These are phyloP conservation scores for Cicer pinnatifidum DNA, from an alignment of 306 rosid species.

Conservation along the genomic window DNA sequence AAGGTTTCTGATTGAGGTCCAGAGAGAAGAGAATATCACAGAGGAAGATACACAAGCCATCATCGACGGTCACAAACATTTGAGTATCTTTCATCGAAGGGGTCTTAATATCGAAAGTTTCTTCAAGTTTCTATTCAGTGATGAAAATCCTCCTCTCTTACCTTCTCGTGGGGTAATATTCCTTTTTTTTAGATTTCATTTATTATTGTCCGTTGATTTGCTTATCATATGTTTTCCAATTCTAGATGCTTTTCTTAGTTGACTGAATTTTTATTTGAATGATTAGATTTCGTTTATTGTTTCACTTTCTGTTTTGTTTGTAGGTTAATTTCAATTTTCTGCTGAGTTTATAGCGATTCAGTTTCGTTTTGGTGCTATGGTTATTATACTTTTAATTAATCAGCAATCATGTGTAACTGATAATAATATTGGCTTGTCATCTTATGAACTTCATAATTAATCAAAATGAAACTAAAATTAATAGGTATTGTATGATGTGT, in stretches of 20 bases:
- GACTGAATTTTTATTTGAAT: too few species aligned
- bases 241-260: too few species aligned
- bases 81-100: conserved; percentile 64
- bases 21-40: conserved; percentile 59
- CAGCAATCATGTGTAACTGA: not conserved
- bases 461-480: not conserved
- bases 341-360: not conserved
- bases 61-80: conserved; percentile 66
- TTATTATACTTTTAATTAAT: too few species aligned
- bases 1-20: conserved; percentile 69
- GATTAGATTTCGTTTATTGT: too few species aligned
- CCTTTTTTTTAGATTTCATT: not conserved
- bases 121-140: conserved; percentile 75
- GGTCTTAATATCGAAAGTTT: conserved; percentile 71
- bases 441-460: not conserved
- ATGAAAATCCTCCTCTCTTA: conserved; percentile 59
- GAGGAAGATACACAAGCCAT: conserved; percentile 59
- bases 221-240: too few species aligned
- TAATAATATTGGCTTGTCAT: conserved; percentile 6
- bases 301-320: too few species aligned
- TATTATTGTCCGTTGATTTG: too few species aligned
- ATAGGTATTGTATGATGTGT: not conserved
- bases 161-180: conserved; percentile 54
- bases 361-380: conserved; percentile 25
- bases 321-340: too few species aligned